Evolutionary conservation across 2,329 filamentous ascomycete genomes (phyloP).

Genomic region (Penicillium sp.): DNA sequence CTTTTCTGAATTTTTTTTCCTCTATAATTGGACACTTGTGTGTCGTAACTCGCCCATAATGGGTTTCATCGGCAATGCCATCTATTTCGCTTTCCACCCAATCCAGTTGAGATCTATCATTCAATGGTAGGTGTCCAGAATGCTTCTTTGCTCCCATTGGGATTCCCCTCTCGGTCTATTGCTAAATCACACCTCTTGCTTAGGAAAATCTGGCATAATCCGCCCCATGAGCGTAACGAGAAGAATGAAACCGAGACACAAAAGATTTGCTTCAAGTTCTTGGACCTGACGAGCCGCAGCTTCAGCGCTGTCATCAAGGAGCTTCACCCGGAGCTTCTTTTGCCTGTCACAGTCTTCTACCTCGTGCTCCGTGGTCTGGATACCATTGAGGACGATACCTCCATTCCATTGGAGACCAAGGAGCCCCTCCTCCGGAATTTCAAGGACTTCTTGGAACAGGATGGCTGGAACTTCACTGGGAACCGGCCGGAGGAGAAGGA

Average conservation of each 20-base stretch:
- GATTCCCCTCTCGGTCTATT: conserved; percentile 15
- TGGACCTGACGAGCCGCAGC: conserved; percentile 87
- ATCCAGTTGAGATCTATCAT: conserved; percentile 78
- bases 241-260: conserved; percentile 74
- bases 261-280: conserved; percentile 80
- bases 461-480: conserved; percentile 87
- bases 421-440: conserved; percentile 85
- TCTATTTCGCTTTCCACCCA: conserved; percentile 77
- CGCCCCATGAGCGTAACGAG: conserved; percentile 81
- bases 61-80: conserved; percentile 53
- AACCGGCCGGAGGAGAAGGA: conserved; percentile 94
- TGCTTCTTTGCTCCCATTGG: neutral
- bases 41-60: conserved; percentile 35
- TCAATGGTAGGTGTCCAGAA: conserved; percentile 71
- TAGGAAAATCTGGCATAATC: conserved; percentile 97
- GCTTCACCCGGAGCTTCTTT: conserved; percentile 88
- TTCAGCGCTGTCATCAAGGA: conserved; percentile 94
- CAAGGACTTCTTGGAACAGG: conserved; percentile 73
- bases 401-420: conserved; percentile 77
- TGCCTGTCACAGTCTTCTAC: conserved; percentile 91
- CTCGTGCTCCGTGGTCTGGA: conserved; percentile 88
- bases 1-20: conserved; percentile 16
- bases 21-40: conserved; percentile 1
- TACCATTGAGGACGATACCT: conserved; percentile 99
- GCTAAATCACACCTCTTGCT: conserved; percentile 20